Base-by-base conservation (phyloP, 805 yeast species). In the Deakozyma indianensis region DNA sequence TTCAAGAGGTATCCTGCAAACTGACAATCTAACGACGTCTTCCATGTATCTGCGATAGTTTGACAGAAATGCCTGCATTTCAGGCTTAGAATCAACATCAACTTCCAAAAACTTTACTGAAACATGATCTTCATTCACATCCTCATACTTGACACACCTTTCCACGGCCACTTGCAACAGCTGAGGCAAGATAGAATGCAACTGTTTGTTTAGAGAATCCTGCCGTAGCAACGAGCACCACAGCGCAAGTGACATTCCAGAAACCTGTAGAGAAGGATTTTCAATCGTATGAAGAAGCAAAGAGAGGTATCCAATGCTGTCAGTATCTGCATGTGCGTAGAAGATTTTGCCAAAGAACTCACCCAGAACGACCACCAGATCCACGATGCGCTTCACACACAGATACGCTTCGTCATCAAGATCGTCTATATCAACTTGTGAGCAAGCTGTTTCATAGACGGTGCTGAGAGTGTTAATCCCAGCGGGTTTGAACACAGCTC, bases 141-240 rank as follows among this genome's bases (percentile, higher is more conserved):
- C 77, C 28, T 74, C 74, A 61, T 80, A 92, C 56, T 80, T 80
- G 23, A 92, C 64, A 23, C 88, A 71, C 47, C 95, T 74, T 51
- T 82, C 77, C 0, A 95, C 82, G 1, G 94, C 76, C 32, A 76
- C 73, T 53, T 83, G 83, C 42, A 94, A 65, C 35, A 92, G 65
- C 15, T 75, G 77, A 16, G 92, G 80, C 46, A 84, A 64, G 15
- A 81, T 62, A 23, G 50, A 54, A 16, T 56, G 48, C 27, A 55
- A 51, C 21, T 83, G 67, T 48, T 80, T 84, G 53, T 87, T 95
- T 47, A 80, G 75, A n/a, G 38, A 7, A 7, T 32, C 38, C 16
- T n/a, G 11, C 55, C 99, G 73, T 44, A 94, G 65, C 52, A 90
- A 77, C 1, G 90, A 76, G 49, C 94, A 86, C 98, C 98, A 94